Evolutionary conservation across 441 rosid genomes (phyloP).

Genomic region (Euphorbia celastroides): DNA sequence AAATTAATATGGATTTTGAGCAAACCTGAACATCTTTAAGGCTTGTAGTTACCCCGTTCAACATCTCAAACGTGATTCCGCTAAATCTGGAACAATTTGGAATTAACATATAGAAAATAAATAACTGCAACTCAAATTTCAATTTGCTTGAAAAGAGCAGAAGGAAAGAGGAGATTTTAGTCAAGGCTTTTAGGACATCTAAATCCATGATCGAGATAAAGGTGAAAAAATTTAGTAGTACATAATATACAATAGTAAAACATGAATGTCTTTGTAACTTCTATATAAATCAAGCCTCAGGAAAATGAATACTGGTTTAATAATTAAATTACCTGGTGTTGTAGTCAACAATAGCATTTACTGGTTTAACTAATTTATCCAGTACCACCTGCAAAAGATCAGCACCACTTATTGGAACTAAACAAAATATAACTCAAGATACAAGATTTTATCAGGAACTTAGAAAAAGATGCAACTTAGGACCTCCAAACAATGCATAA

Average conservation of each 20-base stretch:
- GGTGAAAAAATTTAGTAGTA: not conserved
- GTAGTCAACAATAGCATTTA: conserved; percentile 71
- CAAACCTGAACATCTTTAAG: conserved; percentile 58
- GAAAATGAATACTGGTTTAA: not conserved
- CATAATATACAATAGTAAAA: not conserved
- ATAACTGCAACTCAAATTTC: not conserved
- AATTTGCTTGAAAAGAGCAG: not conserved
- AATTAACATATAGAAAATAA: not conserved
- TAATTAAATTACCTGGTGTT: conserved; percentile 58
- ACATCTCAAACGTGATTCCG: conserved; percentile 81
- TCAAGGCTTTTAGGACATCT: not conserved
- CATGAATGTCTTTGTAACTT: not conserved
- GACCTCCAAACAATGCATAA: not conserved
- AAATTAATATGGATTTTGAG: not conserved
- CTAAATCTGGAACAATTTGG: conserved; percentile 52
- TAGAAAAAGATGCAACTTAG: not conserved
- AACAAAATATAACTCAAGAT: not conserved
- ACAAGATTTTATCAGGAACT: conserved; percentile 1
- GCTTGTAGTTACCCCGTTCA: conserved; percentile 70
- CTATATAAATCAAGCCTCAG: not conserved
- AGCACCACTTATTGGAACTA: not conserved
- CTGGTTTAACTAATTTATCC: conserved; percentile 87
- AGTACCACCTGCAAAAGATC: conserved; percentile 59
- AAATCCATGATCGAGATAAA: not conserved
- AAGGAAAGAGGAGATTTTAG: not conserved